A percentile compares a stretch with the other conserved stretches of the same genome.
Conservation (phyloP, 345 rosid species). For the Carallia pectinifolia region DNA sequence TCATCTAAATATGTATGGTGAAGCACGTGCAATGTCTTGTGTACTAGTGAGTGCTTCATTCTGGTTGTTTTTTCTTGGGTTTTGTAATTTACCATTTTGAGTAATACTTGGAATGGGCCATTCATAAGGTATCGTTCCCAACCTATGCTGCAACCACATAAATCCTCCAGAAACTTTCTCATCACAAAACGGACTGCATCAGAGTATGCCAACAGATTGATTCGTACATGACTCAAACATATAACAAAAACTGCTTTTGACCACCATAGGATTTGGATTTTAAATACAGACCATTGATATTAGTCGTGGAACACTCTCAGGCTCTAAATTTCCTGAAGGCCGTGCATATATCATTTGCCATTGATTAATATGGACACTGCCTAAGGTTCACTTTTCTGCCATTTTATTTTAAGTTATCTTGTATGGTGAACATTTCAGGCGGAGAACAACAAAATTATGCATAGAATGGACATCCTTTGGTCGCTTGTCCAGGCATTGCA, state of each 20-base stretch:
- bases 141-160: neutral
- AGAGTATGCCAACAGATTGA: neutral
- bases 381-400: neutral
- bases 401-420: neutral
- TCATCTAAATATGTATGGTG: neutral
- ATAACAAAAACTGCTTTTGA: no score
- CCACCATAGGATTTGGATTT: neutral
- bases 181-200: neutral
- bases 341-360: neutral
- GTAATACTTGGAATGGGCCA: neutral
- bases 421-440: conserved; percentile 49
- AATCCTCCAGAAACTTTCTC: neutral
- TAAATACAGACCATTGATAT: neutral
- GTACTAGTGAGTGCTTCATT: no score
- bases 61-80: no score
- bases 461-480: conserved; percentile 94
- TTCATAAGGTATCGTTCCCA: neutral
- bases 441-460: conserved; percentile 62
- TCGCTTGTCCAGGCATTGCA: conserved; percentile 85
- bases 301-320: neutral
- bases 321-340: neutral
- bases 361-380: neutral
- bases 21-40: neutral
- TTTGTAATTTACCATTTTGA: neutral
- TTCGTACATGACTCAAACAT: no score